Evolutionary conservation across 352 stramenopile species (phyloP), one percentile per base, ranked within the genome.

Genomic region (Detonula confervacea): DNA sequence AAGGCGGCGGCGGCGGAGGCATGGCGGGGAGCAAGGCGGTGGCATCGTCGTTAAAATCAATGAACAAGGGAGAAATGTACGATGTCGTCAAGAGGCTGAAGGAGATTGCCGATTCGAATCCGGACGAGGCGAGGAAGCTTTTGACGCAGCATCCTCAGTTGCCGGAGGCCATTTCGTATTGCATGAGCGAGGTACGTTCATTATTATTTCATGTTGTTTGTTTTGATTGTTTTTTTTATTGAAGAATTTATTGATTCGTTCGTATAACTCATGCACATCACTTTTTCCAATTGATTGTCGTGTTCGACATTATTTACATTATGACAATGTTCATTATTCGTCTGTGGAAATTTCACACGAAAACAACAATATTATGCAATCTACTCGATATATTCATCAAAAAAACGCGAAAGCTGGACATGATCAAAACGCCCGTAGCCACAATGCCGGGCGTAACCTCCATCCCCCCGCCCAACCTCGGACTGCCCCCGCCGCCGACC

Each of bases 1-100:
- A n/a, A n/a, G n/a, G n/a, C 35, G 52, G 27, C 5, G 54, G 51
- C 57, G 27, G 33, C 52, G 25, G 68, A 1, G 81, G 62, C 35
- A 54, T 64, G 39, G 59, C 77, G 18, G 88, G 88, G 16, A 92
- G 87, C 35, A 81, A 81, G 57, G 79, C 81, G 8, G 87, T 94
- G 20, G 77, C 90, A 8, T 76, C 88, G 66, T 80, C 87, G 9
- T 62, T 94, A 12, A 92, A 87, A 54, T 61, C 33, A n/a, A 85
- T 93, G 77, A 88, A 81, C 61, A 94, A 93, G 77, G 81, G 80
- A 7, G 90, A 94, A 81, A 91, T 92, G 78, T 94, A 94, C 60
- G 85, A 91, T 74, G 73, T 94, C 20, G 69, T 94, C 27, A 68
- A 82, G 6, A 87, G 89, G 75, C 64, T 95, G 35, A 95, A 95